Evolutionary conservation across 306 rosid species (phyloP).

Genomic region (Macrotyloma uniflorum): DNA sequence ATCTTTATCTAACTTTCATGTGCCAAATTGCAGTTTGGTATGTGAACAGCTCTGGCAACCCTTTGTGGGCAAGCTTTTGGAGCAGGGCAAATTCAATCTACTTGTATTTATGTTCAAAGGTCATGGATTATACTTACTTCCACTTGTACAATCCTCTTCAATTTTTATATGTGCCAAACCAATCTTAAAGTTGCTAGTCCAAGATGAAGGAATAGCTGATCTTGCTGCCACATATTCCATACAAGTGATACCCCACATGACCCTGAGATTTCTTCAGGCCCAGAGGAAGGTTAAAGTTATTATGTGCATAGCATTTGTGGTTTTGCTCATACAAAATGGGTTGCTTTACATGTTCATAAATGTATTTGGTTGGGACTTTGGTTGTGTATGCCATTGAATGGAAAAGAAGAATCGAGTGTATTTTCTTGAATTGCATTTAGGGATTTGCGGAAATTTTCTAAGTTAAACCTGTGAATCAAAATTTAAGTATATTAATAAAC

Average conservation of each 20-base stretch:
- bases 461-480: no score
- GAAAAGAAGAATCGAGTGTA: conserved; percentile 83
- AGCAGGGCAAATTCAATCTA: conserved; percentile 63
- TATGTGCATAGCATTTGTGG: conserved; percentile 50
- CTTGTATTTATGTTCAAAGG: conserved; percentile 73
- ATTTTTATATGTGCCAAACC: conserved; percentile 59
- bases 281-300: conserved; percentile 73
- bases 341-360: conserved; percentile 56
- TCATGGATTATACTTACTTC: conserved; percentile 59
- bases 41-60: conserved; percentile 74
- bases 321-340: conserved; percentile 47
- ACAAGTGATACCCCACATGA: conserved; percentile 53
- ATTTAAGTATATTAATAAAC: no score
- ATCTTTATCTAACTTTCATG: conserved; percentile 3
- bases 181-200: conserved; percentile 64
- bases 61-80: conserved; percentile 89
- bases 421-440: conserved; percentile 67
- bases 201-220: conserved; percentile 61
- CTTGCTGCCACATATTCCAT: conserved; percentile 62
- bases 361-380: conserved; percentile 59
- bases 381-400: conserved; percentile 57
- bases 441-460: conserved; percentile 67
- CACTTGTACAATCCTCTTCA: conserved; percentile 54
- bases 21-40: conserved; percentile 53
- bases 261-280: conserved; percentile 64